These are phyloP conservation scores for Luffa acutangula DNA, from an alignment of 306 rosid genomes.

Conservation along the genomic window DNA sequence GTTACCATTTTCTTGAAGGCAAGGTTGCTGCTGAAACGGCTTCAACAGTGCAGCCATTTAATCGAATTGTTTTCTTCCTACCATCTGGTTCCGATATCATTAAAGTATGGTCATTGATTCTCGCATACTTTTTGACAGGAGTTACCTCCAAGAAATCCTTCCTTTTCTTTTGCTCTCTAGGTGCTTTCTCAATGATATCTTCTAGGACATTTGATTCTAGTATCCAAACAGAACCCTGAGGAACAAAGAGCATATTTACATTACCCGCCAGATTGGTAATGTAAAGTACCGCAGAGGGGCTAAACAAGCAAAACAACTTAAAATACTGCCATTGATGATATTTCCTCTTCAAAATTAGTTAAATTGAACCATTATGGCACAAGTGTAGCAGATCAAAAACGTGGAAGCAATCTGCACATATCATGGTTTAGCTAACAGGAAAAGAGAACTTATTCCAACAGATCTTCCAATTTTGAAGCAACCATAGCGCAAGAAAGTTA, in stretches of 20 bases:
- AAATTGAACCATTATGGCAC: not conserved
- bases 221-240: constrained; percentile 84
- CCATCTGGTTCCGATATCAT: constrained; percentile 53
- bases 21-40: constrained; percentile 67
- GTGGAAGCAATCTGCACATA: not conserved
- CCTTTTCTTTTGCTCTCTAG: constrained; percentile 43
- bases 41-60: constrained; percentile 52
- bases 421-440: not conserved
- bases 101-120: constrained; percentile 38
- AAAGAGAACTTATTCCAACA: not conserved
- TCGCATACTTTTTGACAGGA: constrained; percentile 57
- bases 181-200: constrained; percentile 28
- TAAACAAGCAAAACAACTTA: too few species aligned
- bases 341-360: not conserved
- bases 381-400: not conserved
- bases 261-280: not conserved
- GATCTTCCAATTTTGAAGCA: not conserved
- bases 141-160: constrained; percentile 53
- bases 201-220: constrained; percentile 53
- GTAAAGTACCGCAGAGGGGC: too few species aligned
- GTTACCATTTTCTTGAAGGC: constrained; percentile 79
- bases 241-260: constrained; percentile 10
- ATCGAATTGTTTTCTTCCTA: constrained; percentile 25
- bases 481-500: not conserved
- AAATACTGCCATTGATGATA: not conserved